Evolutionary conservation across 192 early-diverging fungal species (phyloP).

Genomic region (Paraglomus occultum): DNA sequence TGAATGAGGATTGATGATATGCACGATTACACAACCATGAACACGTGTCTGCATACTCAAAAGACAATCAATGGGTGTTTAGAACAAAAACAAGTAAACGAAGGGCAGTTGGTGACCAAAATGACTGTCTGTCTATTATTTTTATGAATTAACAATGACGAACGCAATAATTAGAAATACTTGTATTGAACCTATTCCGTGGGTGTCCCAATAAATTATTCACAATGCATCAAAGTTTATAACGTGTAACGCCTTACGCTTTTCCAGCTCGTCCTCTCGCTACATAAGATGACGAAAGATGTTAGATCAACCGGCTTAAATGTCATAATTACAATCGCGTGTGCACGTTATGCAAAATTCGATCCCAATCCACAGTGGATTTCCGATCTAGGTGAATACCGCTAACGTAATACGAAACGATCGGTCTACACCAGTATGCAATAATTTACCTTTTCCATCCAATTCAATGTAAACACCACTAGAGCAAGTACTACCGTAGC

Average conservation of each 20-base stretch:
- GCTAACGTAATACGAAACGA: neutral
- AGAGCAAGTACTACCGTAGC: constrained; percentile 69
- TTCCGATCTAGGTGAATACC: neutral
- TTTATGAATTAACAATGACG: no score
- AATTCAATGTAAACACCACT: constrained; percentile 69
- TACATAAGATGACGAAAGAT: constrained; percentile 32
- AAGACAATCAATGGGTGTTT: no score
- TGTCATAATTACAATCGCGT: neutral
- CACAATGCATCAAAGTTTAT: constrained; percentile 94
- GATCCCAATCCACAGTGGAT: neutral
- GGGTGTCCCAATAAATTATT: neutral
- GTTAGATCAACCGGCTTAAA: neutral
- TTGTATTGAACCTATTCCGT: no score
- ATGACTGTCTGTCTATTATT: no score
- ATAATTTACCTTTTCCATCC: constrained; percentile 67
- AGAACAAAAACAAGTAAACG: no score
- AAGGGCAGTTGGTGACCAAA: no score
- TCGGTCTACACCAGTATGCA: neutral
- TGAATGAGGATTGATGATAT: no score
- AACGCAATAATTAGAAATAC: no score
- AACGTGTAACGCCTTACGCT: constrained; percentile 72
- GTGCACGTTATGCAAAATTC: constrained; percentile 4
- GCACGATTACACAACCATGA: no score
- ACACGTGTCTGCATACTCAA: no score
- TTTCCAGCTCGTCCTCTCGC: constrained; percentile 79